These are phyloP conservation scores for Salinomyces thailandicus DNA, from an alignment of 2,329 filamentous ascomycete species.

Conservation along the genomic window DNA sequence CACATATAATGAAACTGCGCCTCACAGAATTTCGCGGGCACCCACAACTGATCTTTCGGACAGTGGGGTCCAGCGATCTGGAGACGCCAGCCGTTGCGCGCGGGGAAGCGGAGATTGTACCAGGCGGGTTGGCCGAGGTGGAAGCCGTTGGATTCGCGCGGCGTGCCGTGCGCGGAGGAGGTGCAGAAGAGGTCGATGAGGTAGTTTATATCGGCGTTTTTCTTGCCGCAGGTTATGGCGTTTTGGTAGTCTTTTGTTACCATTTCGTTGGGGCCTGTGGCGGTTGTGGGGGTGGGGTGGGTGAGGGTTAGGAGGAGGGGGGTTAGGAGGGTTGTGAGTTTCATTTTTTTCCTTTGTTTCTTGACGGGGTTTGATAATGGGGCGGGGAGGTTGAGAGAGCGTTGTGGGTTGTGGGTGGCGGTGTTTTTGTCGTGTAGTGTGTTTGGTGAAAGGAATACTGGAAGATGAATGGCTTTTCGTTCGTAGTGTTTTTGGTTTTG, in stretches of 20 bases:
- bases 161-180: conserved; percentile 1
- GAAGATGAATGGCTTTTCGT: too few relatives aligned
- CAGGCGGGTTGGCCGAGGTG: conserved; percentile 10
- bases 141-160: conserved; percentile 10
- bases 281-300: conserved; percentile 4
- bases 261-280: conserved; percentile 1
- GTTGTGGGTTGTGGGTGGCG: too few relatives aligned
- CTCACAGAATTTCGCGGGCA: conserved; percentile 15
- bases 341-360: too few relatives aligned
- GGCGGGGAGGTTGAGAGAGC: too few relatives aligned
- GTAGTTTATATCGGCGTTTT: conserved; percentile 12
- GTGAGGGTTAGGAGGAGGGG: conserved; percentile 4
- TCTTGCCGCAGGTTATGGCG: conserved; percentile 12
- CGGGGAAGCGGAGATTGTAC: too few relatives aligned
- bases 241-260: conserved; percentile 12
- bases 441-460: too few relatives aligned
- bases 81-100: conserved; percentile 7
- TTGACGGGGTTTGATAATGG: too few relatives aligned
- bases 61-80: conserved; percentile 12
- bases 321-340: conserved; percentile 3
- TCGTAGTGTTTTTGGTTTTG: too few relatives aligned
- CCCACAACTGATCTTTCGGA: conserved; percentile 11
- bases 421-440: too few relatives aligned
- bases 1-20: conserved; percentile 18
- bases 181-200: conserved; percentile 16